Evolutionary conservation across 2,329 filamentous ascomycete genomes (phyloP), one percentile per base, ranked within the genome.

Genomic region (Penicillium sp.): DNA sequence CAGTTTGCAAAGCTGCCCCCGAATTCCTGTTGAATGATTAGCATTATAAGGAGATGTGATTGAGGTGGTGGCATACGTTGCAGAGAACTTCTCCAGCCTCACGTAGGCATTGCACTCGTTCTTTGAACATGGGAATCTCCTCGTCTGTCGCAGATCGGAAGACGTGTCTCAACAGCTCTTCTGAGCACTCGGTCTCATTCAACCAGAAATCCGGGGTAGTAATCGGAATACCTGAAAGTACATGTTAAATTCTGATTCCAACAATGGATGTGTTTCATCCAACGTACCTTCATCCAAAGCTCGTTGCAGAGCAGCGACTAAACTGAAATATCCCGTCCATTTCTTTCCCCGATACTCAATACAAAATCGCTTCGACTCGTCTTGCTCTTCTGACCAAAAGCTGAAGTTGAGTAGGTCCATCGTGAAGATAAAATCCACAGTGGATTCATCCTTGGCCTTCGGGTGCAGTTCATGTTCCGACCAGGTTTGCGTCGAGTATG

Each of bases 361-460:
- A 7, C 84, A 76, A 62, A 90, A 98, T 8, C 87, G 75, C 53
- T 90, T 80, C 16, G 49, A 45, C 4, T 79, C 74, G 8, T 84
- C 80, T 2, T 63, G 56, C 42, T 73, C 66, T 35, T 85, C 82
- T 10, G 86, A 93, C 92, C 92, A 98, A 63, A 98, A 98, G 14
- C 83, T 93, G 60, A 96, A 98, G 61, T 98, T 98, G 34, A 98
- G 70, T 17, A 98, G 65, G 61, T 98, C 92, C 87, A 98, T 94
- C 13, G 85, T 87, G 61, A 98, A 96, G 54, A 98, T 90, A 60
- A 98, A 96, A 47, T 85, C 82, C 14, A 94, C 79, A 0, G 87
- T 89, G 34, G 66, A 74, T 56, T 86, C 84, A 57, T 93, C 82
- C 57, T 87, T 87, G 28, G 76, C 56, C 61, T 89, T 84, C 1